Conservation (phyloP, 345 rosid species). For the Eucalyptus polyanthemos region DNA sequence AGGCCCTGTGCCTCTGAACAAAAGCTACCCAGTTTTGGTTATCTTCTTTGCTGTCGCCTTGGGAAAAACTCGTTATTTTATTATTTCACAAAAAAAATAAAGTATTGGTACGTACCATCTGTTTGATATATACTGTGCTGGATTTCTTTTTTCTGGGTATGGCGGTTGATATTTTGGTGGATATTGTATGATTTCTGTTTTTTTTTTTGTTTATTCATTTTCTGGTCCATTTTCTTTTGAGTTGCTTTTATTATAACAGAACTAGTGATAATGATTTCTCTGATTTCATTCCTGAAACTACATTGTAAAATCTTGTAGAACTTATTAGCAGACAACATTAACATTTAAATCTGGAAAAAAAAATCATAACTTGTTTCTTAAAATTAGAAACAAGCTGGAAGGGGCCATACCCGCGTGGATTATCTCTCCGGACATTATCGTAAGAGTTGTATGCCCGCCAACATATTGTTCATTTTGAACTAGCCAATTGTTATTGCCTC, state of each 20-base stretch:
- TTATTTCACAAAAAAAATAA: background rate
- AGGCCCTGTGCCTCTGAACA: background rate
- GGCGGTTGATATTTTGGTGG: background rate
- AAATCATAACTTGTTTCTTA: background rate
- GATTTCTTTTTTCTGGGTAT: background rate
- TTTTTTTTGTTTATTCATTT: background rate
- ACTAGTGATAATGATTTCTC: background rate
- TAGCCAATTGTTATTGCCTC: background rate
- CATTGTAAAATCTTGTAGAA: background rate
- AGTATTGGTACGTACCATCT: background rate
- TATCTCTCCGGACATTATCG: background rate
- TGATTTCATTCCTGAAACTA: background rate
- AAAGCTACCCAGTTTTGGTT: background rate
- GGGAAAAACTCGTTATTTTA: background rate
- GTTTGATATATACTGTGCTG: background rate
- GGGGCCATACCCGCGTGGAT: background rate
- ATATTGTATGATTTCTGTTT: background rate
- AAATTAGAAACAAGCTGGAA: background rate
- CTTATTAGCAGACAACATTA: background rate
- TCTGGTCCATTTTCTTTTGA: background rate
- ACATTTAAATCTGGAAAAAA: background rate
- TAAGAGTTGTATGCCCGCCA: background rate
- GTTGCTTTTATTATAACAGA: background rate
- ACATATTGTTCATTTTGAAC: background rate
- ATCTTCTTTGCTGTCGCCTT: background rate